Evolutionary conservation across 2,329 filamentous ascomycete species (phyloP).

Genomic region (Aspergillus fischeri): DNA sequence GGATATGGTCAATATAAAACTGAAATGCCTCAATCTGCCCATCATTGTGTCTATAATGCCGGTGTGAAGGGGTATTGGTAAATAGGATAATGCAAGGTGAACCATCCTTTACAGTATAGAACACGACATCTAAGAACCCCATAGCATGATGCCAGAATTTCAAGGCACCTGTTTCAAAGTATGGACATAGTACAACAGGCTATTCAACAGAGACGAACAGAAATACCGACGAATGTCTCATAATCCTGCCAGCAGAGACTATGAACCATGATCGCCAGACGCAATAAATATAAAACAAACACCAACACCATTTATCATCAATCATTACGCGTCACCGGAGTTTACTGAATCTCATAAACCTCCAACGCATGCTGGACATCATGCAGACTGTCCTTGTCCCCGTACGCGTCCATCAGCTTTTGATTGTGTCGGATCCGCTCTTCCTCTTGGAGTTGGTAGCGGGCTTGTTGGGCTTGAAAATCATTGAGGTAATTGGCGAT

Average conservation of each 20-base stretch:
- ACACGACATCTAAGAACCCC: no score
- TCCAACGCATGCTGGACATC: slow-evolving; percentile 45
- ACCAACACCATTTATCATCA: not conserved
- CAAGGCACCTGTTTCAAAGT: no score
- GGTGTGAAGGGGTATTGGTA: no score
- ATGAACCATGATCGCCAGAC: not conserved
- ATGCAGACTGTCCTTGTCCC: slow-evolving; percentile 40
- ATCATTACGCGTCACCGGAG: not conserved
- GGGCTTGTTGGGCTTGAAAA: not conserved
- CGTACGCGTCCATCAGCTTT: slow-evolving; percentile 45
- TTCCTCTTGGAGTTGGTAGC: slow-evolving; percentile 22
- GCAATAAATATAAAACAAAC: not conserved
- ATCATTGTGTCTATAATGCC: no score
- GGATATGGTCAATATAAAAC: no score
- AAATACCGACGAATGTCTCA: not conserved
- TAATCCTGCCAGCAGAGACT: not conserved
- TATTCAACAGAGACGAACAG: no score
- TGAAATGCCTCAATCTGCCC: no score
- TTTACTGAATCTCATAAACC: slow-evolving; percentile 40
- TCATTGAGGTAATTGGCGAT: slow-evolving; percentile 10
- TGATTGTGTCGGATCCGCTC: slow-evolving; percentile 34
- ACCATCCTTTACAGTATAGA: no score
- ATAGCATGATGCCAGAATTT: no score
- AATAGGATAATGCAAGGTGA: no score
- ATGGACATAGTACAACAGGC: no score